Percentiles rank a stretch among this genome's conserved stretches.
Conservation (phyloP, 352 stramenopile genomes). For the Discostella stelligera region DNA sequence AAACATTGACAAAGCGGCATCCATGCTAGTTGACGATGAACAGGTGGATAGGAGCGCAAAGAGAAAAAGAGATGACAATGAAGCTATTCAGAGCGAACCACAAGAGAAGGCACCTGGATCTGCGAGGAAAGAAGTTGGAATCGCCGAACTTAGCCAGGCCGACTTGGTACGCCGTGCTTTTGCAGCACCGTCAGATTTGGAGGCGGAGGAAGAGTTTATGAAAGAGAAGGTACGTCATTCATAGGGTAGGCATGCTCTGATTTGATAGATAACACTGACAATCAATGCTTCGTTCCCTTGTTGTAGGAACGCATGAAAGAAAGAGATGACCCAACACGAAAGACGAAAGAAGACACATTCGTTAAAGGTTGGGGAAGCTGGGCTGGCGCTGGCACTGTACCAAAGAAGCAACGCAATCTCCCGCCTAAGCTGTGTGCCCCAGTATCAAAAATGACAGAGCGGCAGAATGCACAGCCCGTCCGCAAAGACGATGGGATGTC, state of each 20-base stretch:
- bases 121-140: constrained; percentile 19
- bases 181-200: constrained; percentile 88
- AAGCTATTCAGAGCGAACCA: constrained; percentile 7
- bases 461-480: constrained; percentile 49
- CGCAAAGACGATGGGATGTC: constrained; percentile 73
- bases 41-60: constrained; percentile 59
- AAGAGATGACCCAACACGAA: constrained; percentile 70
- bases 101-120: neutral
- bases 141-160: constrained; percentile 83
- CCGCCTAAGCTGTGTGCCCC: constrained; percentile 83
- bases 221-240: constrained; percentile 85
- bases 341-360: constrained; percentile 62
- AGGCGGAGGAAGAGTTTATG: constrained; percentile 88
- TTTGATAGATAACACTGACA: constrained; percentile 3
- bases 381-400: constrained; percentile 82
- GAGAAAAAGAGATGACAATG: constrained; percentile 25
- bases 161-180: constrained; percentile 95
- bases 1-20: constrained; percentile 50
- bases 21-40: constrained; percentile 39
- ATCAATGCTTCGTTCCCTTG: constrained; percentile 2
- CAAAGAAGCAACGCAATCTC: constrained; percentile 78
- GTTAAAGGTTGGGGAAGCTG: constrained; percentile 86
- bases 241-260: constrained; percentile 7
- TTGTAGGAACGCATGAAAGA: constrained; percentile 59
- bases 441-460: constrained; percentile 73